Percentiles rank a stretch among this genome's conserved stretches.
phyloP scores from a whole-genome alignment of 768 basidiomycete genomes.

The Termitomyces sp. region DNA sequence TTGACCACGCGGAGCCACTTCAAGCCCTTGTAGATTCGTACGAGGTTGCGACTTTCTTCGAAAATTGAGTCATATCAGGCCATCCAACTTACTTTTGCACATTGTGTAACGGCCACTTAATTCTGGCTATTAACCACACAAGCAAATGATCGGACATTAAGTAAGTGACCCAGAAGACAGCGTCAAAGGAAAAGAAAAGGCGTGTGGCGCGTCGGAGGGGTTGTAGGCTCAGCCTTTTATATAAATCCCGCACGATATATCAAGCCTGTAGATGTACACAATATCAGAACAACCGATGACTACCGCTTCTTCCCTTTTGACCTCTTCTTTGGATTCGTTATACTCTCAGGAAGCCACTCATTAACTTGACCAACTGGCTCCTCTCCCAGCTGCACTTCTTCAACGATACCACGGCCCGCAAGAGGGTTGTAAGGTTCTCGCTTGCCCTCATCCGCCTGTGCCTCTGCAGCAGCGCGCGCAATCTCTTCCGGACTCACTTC shows the following conservation, averaged over 20 bases:
- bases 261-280: background rate
- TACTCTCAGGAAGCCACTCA: slow-evolving; percentile 47
- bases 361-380: slow-evolving; percentile 19
- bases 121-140: too few species aligned
- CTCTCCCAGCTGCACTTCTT: slow-evolving; percentile 11
- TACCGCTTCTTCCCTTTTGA: slow-evolving; percentile 16
- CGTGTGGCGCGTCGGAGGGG: background rate
- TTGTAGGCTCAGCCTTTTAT: background rate
- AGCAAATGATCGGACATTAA: too few species aligned
- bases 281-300: background rate
- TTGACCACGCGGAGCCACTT: too few species aligned
- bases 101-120: too few species aligned
- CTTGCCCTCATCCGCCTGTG: slow-evolving; percentile 26
- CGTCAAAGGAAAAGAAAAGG: background rate
- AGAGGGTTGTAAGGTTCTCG: slow-evolving; percentile 6
- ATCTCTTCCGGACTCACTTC: slow-evolving; percentile 49
- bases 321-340: slow-evolving; percentile 37
- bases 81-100: too few species aligned
- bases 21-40: too few species aligned
- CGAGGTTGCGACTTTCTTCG: too few species aligned
- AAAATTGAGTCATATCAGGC: too few species aligned
- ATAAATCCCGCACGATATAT: background rate
- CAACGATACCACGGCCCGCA: slow-evolving; percentile 8
- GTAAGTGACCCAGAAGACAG: slow-evolving; percentile 13
- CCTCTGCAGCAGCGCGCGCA: slow-evolving; percentile 35